Conservation (phyloP, 2,329 filamentous ascomycete genomes). For the Trichoderma aggressivum region DNA sequence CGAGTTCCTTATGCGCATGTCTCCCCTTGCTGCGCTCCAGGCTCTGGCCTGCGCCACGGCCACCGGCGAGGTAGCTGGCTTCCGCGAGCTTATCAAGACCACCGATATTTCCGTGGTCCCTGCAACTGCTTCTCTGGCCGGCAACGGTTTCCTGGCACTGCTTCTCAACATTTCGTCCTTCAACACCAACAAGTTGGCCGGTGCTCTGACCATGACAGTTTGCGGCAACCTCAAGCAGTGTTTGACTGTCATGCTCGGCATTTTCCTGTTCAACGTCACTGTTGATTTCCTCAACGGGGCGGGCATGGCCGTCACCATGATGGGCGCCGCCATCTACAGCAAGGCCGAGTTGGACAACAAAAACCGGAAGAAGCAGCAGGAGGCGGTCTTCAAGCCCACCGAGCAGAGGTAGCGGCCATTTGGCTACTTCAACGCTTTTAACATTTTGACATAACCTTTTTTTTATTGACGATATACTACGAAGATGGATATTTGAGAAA, state of each 20-base stretch:
- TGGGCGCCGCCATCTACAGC: constrained; percentile 56
- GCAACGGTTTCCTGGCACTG: constrained; percentile 54
- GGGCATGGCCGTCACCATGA: constrained; percentile 53
- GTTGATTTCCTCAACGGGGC: constrained; percentile 53
- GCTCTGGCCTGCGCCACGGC: constrained; percentile 50
- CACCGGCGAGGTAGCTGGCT: constrained; percentile 49
- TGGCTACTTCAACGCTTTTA: background rate
- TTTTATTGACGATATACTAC: constrained; percentile 16
- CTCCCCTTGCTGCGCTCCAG: constrained; percentile 56
- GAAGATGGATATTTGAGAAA: constrained; percentile 10
- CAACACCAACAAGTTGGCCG: constrained; percentile 55
- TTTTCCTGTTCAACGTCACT: constrained; percentile 50
- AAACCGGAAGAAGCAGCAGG: constrained; percentile 39
- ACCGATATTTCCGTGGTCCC: constrained; percentile 36
- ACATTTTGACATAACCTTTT: constrained; percentile 19
- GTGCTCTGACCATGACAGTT: constrained; percentile 58
- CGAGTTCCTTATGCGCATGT: constrained; percentile 61
- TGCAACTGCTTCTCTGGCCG: constrained; percentile 42
- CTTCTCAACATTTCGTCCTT: constrained; percentile 56
- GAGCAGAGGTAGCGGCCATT: constrained; percentile 29
- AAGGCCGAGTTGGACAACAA: constrained; percentile 54
- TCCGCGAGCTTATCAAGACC: constrained; percentile 36
- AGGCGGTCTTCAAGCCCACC: constrained; percentile 35
- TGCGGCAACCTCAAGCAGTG: constrained; percentile 59
- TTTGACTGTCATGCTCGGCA: constrained; percentile 52